Conservation (phyloP, 2,329 filamentous ascomycete genomes). For the Fusarium bulbicola region DNA sequence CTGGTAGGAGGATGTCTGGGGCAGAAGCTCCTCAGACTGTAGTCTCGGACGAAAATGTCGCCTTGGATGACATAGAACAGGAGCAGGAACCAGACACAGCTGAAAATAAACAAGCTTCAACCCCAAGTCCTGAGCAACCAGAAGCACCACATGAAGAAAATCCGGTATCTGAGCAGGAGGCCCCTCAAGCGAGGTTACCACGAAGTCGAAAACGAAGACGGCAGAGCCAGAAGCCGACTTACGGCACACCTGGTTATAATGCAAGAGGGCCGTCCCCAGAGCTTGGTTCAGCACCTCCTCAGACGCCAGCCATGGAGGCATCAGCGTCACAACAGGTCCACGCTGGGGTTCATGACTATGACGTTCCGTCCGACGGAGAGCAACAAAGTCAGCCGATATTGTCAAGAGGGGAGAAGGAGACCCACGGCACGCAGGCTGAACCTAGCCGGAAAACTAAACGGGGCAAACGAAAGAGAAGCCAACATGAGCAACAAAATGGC, state of each 20-base stretch:
- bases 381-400: neutral
- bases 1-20: neutral
- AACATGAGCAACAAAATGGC: neutral
- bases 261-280: constrained; percentile 18
- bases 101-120: neutral
- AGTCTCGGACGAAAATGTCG: neutral
- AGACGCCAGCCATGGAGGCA: neutral
- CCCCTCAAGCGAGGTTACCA: neutral
- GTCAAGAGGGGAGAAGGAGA: neutral
- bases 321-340: neutral
- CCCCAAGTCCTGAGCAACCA: neutral
- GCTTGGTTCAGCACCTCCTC: constrained; percentile 6
- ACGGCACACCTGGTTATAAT: neutral
- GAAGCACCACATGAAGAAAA: neutral
- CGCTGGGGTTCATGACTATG: neutral
- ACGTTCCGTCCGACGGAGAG: neutral
- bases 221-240: constrained; percentile 22
- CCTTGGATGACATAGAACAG: neutral
- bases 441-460: neutral
- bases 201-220: constrained; percentile 1
- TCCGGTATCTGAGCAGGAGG: neutral
- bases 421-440: neutral
- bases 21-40: neutral
- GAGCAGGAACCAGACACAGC: neutral
- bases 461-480: neutral